phyloP scores from a whole-genome alignment of 2,329 filamentous ascomycete species.

The Trichoderma citrinoviride region DNA sequence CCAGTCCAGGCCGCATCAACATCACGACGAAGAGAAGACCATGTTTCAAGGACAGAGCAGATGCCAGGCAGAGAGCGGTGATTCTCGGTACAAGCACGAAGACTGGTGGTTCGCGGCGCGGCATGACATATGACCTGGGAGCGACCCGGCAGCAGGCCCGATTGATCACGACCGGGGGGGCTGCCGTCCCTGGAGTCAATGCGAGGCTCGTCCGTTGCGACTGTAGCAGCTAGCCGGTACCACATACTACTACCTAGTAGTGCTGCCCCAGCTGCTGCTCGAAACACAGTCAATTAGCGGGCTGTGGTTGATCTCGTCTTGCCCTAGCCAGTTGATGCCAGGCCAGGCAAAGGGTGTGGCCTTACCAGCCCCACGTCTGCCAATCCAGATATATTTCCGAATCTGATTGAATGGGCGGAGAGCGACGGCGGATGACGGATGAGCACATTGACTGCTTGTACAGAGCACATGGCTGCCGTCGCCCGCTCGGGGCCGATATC shows the following conservation, averaged over 20 bases:
- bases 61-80: background rate
- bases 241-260: too few species aligned
- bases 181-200: conserved; percentile 21
- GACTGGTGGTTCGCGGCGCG: conserved; percentile 21
- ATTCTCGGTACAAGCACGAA: background rate
- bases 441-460: conserved; percentile 34
- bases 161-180: conserved; percentile 22
- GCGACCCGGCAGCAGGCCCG: conserved; percentile 23
- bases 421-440: conserved; percentile 43
- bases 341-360: conserved; percentile 21
- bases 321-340: conserved; percentile 28
- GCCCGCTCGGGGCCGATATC: conserved; percentile 30
- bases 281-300: conserved; percentile 41
- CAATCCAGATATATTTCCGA: conserved; percentile 47
- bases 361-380: conserved; percentile 38
- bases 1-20: too few species aligned
- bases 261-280: conserved; percentile 35
- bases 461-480: conserved; percentile 32
- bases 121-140: conserved; percentile 22
- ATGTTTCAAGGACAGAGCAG: background rate
- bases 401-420: conserved; percentile 46
- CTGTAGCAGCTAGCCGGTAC: conserved; percentile 19
- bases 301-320: conserved; percentile 40
- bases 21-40: background rate
- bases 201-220: conserved; percentile 7